A percentile compares a stretch with the other conserved stretches of the same genome.
Evolutionary conservation across 768 basidiomycete genomes (phyloP).

Genomic region (Lactarius deliciosus): DNA sequence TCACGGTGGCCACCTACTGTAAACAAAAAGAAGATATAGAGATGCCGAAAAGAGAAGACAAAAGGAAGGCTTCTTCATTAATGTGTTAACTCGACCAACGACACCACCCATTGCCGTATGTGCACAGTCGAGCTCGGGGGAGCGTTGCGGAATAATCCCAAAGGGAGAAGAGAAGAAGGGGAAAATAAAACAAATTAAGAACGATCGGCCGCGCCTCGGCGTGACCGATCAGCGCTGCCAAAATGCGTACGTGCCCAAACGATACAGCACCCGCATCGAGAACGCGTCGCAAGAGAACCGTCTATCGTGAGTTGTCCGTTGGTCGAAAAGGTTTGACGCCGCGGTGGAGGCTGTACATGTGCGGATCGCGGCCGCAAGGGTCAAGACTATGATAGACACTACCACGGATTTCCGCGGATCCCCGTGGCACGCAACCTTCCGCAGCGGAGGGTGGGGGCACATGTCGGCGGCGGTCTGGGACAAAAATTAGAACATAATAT

Average conservation of each 20-base stretch:
- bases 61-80: neutral
- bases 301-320: neutral
- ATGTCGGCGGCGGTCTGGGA: neutral
- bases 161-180: neutral
- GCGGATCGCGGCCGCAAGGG: neutral
- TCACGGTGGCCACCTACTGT: neutral
- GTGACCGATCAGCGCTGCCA: neutral
- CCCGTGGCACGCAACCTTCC: neutral
- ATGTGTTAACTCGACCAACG: neutral
- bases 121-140: neutral
- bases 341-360: neutral
- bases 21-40: neutral
- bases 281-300: neutral
- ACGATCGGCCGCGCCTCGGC: constrained; percentile 5
- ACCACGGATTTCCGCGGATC: neutral
- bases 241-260: neutral
- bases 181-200: neutral
- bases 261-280: neutral
- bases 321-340: neutral
- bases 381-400: neutral
- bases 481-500: no score
- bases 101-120: neutral
- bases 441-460: neutral
- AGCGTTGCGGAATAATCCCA: neutral
- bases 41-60: neutral